Evolutionary conservation across 2,329 filamentous ascomycete species (phyloP).

Genomic region (Penicillium sp.): DNA sequence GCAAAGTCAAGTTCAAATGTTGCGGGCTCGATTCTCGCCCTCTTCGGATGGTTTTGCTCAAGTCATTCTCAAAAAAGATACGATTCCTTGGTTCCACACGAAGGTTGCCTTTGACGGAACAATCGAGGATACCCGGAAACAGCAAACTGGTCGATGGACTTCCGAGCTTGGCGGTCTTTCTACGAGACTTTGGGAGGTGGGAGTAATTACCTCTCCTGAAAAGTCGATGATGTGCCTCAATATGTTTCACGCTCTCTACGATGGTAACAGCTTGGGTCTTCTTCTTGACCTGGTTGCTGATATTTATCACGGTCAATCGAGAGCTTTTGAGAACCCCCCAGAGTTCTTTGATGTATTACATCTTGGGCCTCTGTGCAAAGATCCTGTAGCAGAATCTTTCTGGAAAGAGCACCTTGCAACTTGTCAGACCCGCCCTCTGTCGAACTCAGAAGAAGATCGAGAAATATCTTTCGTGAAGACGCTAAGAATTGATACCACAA

Average conservation of each 20-base stretch:
- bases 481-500: conserved; percentile 35
- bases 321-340: conserved; percentile 34
- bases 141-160: conserved; percentile 55
- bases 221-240: conserved; percentile 57
- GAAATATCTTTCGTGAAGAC: conserved; percentile 15
- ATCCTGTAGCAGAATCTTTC: conserved; percentile 58
- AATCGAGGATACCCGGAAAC: conserved; percentile 36
- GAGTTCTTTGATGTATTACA: conserved; percentile 67
- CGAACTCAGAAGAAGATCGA: conserved; percentile 9
- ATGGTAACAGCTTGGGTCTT: conserved; percentile 74
- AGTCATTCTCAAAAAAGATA: conserved; percentile 56
- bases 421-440: conserved; percentile 24
- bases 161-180: conserved; percentile 49
- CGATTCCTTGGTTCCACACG: conserved; percentile 49
- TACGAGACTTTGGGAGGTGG: conserved; percentile 34
- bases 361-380: conserved; percentile 64
- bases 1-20: conserved; percentile 58
- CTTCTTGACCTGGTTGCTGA: conserved; percentile 62
- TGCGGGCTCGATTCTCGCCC: conserved; percentile 71
- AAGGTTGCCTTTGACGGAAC: conserved; percentile 27
- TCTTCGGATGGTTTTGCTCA: conserved; percentile 78
- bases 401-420: conserved; percentile 63
- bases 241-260: conserved; percentile 85
- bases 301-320: conserved; percentile 47
- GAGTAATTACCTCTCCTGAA: conserved; percentile 27